phyloP scores from a whole-genome alignment of 1,284 basidiomycete genomes.

The Hortiboletus rubellus region DNA sequence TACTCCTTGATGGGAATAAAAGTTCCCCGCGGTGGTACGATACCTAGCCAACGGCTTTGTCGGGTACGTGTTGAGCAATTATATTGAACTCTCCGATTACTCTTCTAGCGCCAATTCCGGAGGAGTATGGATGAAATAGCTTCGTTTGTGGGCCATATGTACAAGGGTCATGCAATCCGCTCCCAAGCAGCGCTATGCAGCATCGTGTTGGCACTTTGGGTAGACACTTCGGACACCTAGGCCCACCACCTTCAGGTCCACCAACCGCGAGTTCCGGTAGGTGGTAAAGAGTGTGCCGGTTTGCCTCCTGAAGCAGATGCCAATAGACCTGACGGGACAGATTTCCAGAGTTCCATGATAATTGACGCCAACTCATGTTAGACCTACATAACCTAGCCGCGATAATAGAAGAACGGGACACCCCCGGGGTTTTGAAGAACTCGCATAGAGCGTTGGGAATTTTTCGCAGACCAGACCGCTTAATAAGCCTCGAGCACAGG shows the following conservation, averaged over 20 bases:
- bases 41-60: constrained; percentile 9
- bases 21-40: constrained; percentile 9
- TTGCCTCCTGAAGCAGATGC: constrained; percentile 12
- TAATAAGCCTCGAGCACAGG: constrained; percentile 13
- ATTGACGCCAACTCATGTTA: constrained; percentile 8
- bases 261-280: constrained; percentile 14
- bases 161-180: not conserved
- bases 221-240: not conserved
- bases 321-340: constrained; percentile 6
- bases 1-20: constrained; percentile 8
- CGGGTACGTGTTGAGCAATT: constrained; percentile 7
- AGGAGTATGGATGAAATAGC: constrained; percentile 1
- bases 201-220: not conserved
- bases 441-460: constrained; percentile 16
- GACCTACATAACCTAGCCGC: constrained; percentile 11
- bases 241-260: not conserved
- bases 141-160: not conserved
- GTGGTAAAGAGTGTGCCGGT: constrained; percentile 12
- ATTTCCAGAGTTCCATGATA: constrained; percentile 13
- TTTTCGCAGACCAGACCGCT: constrained; percentile 9
- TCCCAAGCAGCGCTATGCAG: constrained; percentile 8
- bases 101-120: constrained; percentile 2
- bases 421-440: constrained; percentile 13
- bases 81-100: constrained; percentile 10
- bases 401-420: constrained; percentile 11